Conservation (phyloP, 148 eudicot genomes). For the Chenopodium album region DNA sequence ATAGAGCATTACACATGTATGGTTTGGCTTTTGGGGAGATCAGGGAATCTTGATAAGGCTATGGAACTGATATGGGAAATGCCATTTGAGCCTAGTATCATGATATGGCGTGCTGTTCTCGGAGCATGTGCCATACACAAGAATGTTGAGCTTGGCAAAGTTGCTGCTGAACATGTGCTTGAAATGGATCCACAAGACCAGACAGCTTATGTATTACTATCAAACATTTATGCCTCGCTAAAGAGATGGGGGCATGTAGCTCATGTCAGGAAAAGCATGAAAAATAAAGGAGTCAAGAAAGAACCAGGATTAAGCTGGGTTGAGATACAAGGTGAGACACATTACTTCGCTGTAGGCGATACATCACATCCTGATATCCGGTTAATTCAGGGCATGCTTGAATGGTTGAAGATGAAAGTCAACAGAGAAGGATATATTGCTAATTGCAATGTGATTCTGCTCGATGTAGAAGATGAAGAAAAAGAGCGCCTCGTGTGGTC, state of each 20-base stretch:
- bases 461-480: slow-evolving; percentile 79
- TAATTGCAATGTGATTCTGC: slow-evolving; percentile 50
- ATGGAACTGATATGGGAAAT: slow-evolving; percentile 65
- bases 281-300: slow-evolving; percentile 71
- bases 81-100: slow-evolving; percentile 72
- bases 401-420: slow-evolving; percentile 65
- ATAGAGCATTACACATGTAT: slow-evolving; percentile 90
- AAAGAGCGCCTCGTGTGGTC: slow-evolving; percentile 75
- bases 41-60: slow-evolving; percentile 73
- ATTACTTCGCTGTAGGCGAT: slow-evolving; percentile 76
- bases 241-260: slow-evolving; percentile 86
- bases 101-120: slow-evolving; percentile 92
- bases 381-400: slow-evolving; percentile 68
- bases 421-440: slow-evolving; percentile 58
- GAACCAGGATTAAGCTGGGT: slow-evolving; percentile 96
- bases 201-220: slow-evolving; percentile 63
- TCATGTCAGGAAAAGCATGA: slow-evolving; percentile 74
- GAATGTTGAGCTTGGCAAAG: slow-evolving; percentile 62
- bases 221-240: slow-evolving; percentile 73
- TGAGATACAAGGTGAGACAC: slow-evolving; percentile 58
- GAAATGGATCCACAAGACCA: slow-evolving; percentile 79
- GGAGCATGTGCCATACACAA: slow-evolving; percentile 79
- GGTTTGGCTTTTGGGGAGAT: slow-evolving; percentile 78
- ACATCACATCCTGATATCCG: slow-evolving; percentile 68
- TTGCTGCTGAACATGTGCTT: slow-evolving; percentile 61